Evolutionary conservation across 805 yeast genomes (phyloP).

Genomic region (Kodamaea neixiangensis): DNA sequence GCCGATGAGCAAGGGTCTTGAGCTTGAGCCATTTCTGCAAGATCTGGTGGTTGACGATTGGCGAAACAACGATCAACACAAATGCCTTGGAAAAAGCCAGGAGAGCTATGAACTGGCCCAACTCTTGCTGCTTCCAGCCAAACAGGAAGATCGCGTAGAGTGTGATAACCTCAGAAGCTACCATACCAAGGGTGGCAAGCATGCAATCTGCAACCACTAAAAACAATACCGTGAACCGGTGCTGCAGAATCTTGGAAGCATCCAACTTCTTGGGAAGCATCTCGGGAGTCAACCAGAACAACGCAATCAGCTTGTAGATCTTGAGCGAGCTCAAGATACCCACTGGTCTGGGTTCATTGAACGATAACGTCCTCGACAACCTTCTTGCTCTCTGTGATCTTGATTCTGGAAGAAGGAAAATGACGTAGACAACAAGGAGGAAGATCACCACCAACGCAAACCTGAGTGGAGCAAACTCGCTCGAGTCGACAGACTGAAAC

Average conservation of each 20-base stretch:
- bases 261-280: neutral
- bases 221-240: constrained; percentile 44
- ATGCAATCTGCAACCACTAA: constrained; percentile 50
- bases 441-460: constrained; percentile 36
- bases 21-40: constrained; percentile 34
- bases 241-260: constrained; percentile 14
- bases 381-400: constrained; percentile 55
- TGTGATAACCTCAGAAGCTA: constrained; percentile 44
- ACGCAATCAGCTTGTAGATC: constrained; percentile 42
- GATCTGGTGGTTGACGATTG: constrained; percentile 42
- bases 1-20: constrained; percentile 35
- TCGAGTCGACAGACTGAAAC: constrained; percentile 3
- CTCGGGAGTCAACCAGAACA: constrained; percentile 54
- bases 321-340: constrained; percentile 3
- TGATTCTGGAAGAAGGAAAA: constrained; percentile 58
- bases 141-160: constrained; percentile 56
- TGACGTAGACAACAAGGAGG: constrained; percentile 26
- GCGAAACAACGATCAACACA: constrained; percentile 52
- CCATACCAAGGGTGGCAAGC: constrained; percentile 37
- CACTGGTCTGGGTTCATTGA: too few species aligned
- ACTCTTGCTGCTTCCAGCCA: constrained; percentile 52
- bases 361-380: constrained; percentile 48
- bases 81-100: constrained; percentile 53
- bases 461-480: constrained; percentile 36
- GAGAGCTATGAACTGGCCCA: constrained; percentile 60